Evolutionary conservation across 2,329 filamentous ascomycete genomes (phyloP).

Genomic region (Aureobasidium subglaciale): DNA sequence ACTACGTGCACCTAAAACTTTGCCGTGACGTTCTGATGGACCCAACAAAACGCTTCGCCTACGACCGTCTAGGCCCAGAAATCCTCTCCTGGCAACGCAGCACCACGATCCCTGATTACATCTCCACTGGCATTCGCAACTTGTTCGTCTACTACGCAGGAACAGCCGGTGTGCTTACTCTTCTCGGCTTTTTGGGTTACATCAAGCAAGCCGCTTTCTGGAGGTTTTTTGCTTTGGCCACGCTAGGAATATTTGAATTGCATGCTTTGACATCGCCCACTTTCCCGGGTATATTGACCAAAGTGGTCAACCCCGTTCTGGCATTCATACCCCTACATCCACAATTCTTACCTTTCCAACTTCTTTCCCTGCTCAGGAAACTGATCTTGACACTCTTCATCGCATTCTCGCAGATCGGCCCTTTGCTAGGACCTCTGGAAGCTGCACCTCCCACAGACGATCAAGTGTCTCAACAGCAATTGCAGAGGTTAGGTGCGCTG

Average conservation of each 20-base stretch:
- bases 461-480: slow-evolving; percentile 49
- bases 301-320: slow-evolving; percentile 43
- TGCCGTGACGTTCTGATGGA: slow-evolving; percentile 78
- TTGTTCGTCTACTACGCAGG: slow-evolving; percentile 56
- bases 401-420: slow-evolving; percentile 73
- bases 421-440: slow-evolving; percentile 36
- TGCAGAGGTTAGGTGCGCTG: slow-evolving; percentile 57
- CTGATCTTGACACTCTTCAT: slow-evolving; percentile 73
- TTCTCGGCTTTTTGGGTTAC: slow-evolving; percentile 59
- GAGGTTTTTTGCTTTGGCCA: slow-evolving; percentile 46
- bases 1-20: slow-evolving; percentile 77
- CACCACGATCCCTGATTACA: slow-evolving; percentile 64
- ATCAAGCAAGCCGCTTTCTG: slow-evolving; percentile 57
- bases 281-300: slow-evolving; percentile 37
- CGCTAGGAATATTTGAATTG: slow-evolving; percentile 51
- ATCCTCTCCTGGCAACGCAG: slow-evolving; percentile 60
- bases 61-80: slow-evolving; percentile 78
- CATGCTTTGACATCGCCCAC: slow-evolving; percentile 49
- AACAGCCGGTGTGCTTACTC: slow-evolving; percentile 52
- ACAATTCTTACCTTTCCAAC: slow-evolving; percentile 77
- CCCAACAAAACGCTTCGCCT: slow-evolving; percentile 71
- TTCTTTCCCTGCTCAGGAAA: slow-evolving; percentile 67
- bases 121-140: slow-evolving; percentile 57
- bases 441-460: slow-evolving; percentile 13
- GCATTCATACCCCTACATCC: slow-evolving; percentile 27